phyloP scores from a whole-genome alignment of 2,329 filamentous ascomycete species.

The Fusarium sp. region DNA sequence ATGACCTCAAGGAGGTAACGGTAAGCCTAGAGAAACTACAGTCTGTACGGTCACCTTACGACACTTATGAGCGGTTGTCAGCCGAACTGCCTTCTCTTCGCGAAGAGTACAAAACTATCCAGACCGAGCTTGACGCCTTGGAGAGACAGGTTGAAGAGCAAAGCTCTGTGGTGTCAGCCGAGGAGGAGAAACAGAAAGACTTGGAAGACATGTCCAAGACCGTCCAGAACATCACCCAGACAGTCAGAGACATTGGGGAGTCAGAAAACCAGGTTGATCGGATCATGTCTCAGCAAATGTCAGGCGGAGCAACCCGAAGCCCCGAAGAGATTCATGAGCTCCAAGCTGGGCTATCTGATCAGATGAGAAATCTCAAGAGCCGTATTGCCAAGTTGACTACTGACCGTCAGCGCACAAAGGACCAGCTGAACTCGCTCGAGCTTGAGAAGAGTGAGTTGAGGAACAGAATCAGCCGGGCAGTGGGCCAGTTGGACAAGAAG shows the following conservation, averaged over 20 bases:
- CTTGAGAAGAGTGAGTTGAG: constrained; percentile 78
- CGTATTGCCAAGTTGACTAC: constrained; percentile 70
- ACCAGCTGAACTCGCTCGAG: constrained; percentile 75
- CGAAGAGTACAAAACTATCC: constrained; percentile 68
- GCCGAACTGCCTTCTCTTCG: constrained; percentile 76
- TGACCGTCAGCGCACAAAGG: constrained; percentile 77
- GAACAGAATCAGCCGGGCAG: constrained; percentile 74
- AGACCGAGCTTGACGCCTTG: constrained; percentile 68
- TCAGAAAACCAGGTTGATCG: constrained; percentile 78
- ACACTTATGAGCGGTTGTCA: constrained; percentile 75
- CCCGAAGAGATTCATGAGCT: constrained; percentile 86
- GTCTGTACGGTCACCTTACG: constrained; percentile 72
- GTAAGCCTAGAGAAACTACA: constrained; percentile 66
- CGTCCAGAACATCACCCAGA: constrained; percentile 77
- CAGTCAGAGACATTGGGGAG: constrained; percentile 74
- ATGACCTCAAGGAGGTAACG: constrained; percentile 63
- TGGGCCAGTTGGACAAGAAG: constrained; percentile 84
- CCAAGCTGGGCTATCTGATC: constrained; percentile 71
- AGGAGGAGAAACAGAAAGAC: constrained; percentile 73
- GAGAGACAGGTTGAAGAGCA: constrained; percentile 71
- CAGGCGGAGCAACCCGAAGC: constrained; percentile 70
- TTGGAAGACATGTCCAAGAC: constrained; percentile 80
- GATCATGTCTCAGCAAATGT: constrained; percentile 78
- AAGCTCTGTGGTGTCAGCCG: constrained; percentile 71
- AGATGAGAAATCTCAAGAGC: constrained; percentile 70